Percentiles rank a stretch among this genome's conserved stretches.
Evolutionary conservation across 148 eudicot genomes (phyloP).

Genomic region (Persicaria maculosa): DNA sequence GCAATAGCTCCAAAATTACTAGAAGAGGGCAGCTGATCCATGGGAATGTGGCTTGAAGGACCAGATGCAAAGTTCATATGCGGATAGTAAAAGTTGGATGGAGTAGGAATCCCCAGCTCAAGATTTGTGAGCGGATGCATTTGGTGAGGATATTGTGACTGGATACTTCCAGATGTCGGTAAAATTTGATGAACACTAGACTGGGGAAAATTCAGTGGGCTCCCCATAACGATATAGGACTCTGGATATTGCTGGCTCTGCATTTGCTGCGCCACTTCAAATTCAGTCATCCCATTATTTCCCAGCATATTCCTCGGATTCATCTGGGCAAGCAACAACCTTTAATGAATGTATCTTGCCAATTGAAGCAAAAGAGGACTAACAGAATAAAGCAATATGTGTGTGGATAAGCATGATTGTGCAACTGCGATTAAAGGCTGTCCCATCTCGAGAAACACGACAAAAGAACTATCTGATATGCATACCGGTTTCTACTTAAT

Average conservation of each 20-base stretch:
- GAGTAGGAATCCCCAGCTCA: slow-evolving; percentile 35
- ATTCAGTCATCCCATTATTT: slow-evolving; percentile 41
- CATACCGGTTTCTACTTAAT: too few relatives aligned
- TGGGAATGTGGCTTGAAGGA: slow-evolving; percentile 42
- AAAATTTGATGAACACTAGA: slow-evolving; percentile 32
- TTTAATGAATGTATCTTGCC: not conserved
- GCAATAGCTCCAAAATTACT: slow-evolving; percentile 38
- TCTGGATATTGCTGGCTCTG: slow-evolving; percentile 49
- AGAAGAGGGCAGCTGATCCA: slow-evolving; percentile 47
- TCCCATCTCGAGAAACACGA: not conserved
- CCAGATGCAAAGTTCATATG: slow-evolving; percentile 51
- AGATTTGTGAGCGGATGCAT: slow-evolving; percentile 51
- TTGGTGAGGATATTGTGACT: slow-evolving; percentile 41
- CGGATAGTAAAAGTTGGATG: slow-evolving; percentile 35
- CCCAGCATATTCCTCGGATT: slow-evolving; percentile 59
- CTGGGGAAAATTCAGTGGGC: slow-evolving; percentile 38
- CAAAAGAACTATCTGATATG: not conserved
- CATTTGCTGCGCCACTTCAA: slow-evolving; percentile 46
- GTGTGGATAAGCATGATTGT: not conserved
- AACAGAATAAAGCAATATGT: not conserved
- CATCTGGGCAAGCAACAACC: slow-evolving; percentile 28
- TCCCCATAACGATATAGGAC: slow-evolving; percentile 45
- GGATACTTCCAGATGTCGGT: slow-evolving; percentile 43
- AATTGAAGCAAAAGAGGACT: not conserved
- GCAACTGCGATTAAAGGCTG: not conserved